Base-by-base conservation (phyloP, 208 protist species). In the Trypanosoma platydactyli region DNA sequence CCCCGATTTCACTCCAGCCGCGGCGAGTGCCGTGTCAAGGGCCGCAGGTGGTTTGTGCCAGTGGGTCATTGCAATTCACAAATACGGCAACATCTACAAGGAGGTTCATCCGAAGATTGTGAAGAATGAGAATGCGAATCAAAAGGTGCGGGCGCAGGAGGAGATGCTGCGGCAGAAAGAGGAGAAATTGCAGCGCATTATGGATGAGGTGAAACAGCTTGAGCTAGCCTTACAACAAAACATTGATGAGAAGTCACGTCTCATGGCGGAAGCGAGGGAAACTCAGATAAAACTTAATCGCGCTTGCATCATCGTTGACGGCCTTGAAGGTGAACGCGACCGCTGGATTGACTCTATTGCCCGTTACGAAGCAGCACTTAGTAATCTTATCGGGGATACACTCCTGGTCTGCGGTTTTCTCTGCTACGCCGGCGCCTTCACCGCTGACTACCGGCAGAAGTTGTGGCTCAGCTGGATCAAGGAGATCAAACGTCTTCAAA, bases 21-120 rank as follows among this genome's bases (percentile, higher is more conserved):
- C 86, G 22, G 91, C 94, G 51, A 84, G 79, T 48, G 84, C 87
- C n/a, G 97, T 98, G 60, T 99, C 98, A 3, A 90, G 88, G 56
- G 98, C 98, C 15, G 96, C 93, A 16, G 89, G 88, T 72, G 95
- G 94, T 35, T 76, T 99, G 9, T 99, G 97, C 78, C 84, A 98
- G 85, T 99, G 98, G 98, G 97, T 99, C 20, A 90, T 97, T 62
- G 98, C 98, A 25, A 99, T 99, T 79, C 89, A 99, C 73, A 93
- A 97, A 67, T 99, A 98, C 76, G 97, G 92, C 41, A 88, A 96
- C 62, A 94, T 99, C 57, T 97, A 90, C 79, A 97, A 98, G 69
- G 94, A 98, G 65, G 98, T 99, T 25, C 89, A 97, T 59, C 98
- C 98, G 2, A 99, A 99, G 80, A 97, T 97, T 42, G 74, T 95